Percentiles rank a stretch among this genome's conserved stretches.
phyloP scores from a whole-genome alignment of 768 basidiomycete species.

The Suillus decipiens region DNA sequence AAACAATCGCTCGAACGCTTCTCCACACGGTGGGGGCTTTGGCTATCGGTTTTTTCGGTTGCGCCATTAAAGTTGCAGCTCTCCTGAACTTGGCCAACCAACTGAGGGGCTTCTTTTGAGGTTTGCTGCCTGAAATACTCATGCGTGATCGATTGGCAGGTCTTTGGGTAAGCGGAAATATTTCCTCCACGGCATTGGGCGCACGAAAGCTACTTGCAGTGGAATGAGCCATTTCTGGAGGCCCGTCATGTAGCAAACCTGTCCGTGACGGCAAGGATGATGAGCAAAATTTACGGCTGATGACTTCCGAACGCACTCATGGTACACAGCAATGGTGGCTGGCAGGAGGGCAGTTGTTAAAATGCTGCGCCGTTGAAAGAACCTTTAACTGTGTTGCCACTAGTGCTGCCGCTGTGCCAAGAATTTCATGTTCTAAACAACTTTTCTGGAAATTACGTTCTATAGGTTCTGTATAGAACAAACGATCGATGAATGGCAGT shows the following conservation, averaged over 20 bases:
- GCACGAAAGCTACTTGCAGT: not conserved
- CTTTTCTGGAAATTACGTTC: not conserved
- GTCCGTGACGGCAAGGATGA: not conserved
- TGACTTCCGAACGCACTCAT: not conserved
- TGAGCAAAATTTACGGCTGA: not conserved
- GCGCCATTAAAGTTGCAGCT: constrained; percentile 32
- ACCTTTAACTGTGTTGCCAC: not conserved
- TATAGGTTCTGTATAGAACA: not conserved
- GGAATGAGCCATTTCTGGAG: not conserved
- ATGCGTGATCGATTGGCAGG: not conserved
- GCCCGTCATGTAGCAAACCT: not conserved
- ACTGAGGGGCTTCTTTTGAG: not conserved
- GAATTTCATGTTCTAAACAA: not conserved
- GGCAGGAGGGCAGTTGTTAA: not conserved
- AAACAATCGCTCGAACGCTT: constrained; percentile 55
- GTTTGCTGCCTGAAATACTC: not conserved
- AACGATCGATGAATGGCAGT: not conserved
- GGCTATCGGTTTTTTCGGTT: constrained; percentile 39
- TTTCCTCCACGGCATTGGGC: not conserved
- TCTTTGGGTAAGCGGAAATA: not conserved
- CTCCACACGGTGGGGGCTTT: constrained; percentile 44
- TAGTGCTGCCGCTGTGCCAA: not conserved
- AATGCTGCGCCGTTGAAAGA: not conserved
- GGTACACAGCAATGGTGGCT: not conserved
- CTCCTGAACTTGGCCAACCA: constrained; percentile 14